Evolutionary conservation across 306 rosid species (phyloP), one percentile per base, ranked within the genome.

Genomic region (Cicer bijugum): DNA sequence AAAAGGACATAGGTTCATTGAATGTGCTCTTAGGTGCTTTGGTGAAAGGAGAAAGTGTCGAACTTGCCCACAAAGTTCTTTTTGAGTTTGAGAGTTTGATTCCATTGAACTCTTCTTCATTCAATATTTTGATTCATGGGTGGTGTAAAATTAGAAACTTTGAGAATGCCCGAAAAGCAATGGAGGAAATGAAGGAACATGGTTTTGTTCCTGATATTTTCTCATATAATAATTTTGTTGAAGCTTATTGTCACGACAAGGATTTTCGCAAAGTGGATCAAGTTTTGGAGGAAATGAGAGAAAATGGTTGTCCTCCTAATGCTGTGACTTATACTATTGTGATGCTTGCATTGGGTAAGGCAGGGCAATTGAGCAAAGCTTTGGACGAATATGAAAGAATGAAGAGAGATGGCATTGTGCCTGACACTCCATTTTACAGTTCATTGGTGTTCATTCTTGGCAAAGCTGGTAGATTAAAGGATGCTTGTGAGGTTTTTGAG

Each of bases 81-180:
- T 64, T 77, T 79, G 90, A 91, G 85, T 83, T 80, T 11, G 84
- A 89, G 89, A 74, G 80, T 47, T 61, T 44, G 1, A 53, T 91
- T 51, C 85, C 88, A 11, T 74, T 82, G 74, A 81, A 75, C 67
- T 40, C 63, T 16, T 20, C 6, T 4, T 79, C 89, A 57, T 88
- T 89, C 85, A 93, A 94, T 83, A 52, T 87, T 75, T 75, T 94
- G 87, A 80, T 91, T n/a, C 84, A 85, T 69, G 95, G 98, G 48
- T 91, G 90, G 91, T 93, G 98, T 62, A 85, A 39, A 85, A 77
- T 19, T 17, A 83, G 90, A 80, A 84, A 89, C 19, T 59, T 85
- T 42, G 92, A 88, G 55, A 62, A 67, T 2, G 97, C 97, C 38
- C 74, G 75, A 78, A 75, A 76, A 78, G 81, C 63, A 23, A 86